Conservation (phyloP, 169 alveolate genomes). For the Plasmodium malariae region DNA sequence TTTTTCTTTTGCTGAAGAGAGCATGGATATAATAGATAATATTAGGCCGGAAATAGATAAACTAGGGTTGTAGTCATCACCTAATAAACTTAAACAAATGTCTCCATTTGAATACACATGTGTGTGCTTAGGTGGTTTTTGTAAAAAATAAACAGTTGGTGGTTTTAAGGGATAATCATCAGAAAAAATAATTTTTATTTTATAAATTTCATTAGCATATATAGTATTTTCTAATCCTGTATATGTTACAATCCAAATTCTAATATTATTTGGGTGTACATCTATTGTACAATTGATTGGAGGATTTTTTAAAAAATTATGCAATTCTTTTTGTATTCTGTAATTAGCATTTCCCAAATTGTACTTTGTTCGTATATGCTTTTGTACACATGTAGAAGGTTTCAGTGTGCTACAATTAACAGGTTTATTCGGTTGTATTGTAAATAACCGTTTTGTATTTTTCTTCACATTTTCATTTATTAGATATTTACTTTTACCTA, state of each 20-base stretch:
- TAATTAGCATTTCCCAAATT: conserved; percentile 73
- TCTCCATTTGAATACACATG: conserved; percentile 92
- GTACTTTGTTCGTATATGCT: conserved; percentile 57
- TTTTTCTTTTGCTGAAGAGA: conserved; percentile 88
- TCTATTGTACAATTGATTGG: conserved; percentile 87
- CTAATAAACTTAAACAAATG: conserved; percentile 87
- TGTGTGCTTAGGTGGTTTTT: conserved; percentile 88
- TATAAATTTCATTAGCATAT: conserved; percentile 86
- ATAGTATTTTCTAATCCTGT: conserved; percentile 85
- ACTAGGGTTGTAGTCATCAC: conserved; percentile 88
- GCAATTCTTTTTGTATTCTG: conserved; percentile 73
- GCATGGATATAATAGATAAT: conserved; percentile 87
- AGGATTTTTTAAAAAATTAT: conserved; percentile 80
- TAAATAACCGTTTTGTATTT: conserved; percentile 22
- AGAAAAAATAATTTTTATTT: conserved; percentile 86
- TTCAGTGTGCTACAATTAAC: not conserved
- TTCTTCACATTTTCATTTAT: not conserved
- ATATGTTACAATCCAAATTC: conserved; percentile 87
- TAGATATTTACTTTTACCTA: not conserved
- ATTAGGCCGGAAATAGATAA: conserved; percentile 86
- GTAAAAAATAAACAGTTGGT: conserved; percentile 87
- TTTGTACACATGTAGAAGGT: conserved; percentile 40
- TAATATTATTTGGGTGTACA: conserved; percentile 85
- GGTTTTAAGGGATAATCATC: conserved; percentile 90
- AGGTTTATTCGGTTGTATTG: conserved; percentile 28